These are phyloP conservation scores for Passalora sequoiae DNA, from an alignment of 2,329 filamentous ascomycete genomes.

Conservation along the genomic window DNA sequence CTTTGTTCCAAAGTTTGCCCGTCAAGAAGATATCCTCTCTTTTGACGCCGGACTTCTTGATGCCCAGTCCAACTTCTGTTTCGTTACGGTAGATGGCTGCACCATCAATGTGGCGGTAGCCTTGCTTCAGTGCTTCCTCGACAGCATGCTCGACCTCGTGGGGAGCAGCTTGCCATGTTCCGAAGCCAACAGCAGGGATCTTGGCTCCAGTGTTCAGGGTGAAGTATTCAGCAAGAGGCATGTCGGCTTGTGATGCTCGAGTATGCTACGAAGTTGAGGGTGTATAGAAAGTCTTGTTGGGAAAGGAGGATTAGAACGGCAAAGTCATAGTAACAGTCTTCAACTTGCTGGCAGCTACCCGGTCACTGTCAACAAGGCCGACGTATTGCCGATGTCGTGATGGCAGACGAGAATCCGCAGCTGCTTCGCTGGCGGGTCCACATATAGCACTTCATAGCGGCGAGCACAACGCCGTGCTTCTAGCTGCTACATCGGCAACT, in stretches of 20 bases:
- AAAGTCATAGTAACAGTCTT: no score
- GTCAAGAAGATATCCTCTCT: slow-evolving; percentile 39
- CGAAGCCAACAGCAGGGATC: slow-evolving; percentile 38
- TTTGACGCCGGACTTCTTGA: slow-evolving; percentile 25
- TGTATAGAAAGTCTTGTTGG: no score
- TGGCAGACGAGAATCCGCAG: slow-evolving; percentile 5
- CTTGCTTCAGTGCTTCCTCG: slow-evolving; percentile 34
- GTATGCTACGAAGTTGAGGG: not conserved
- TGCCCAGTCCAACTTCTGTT: slow-evolving; percentile 26
- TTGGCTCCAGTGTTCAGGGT: slow-evolving; percentile 37
- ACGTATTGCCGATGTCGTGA: slow-evolving; percentile 17
- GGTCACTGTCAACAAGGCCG: slow-evolving; percentile 5
- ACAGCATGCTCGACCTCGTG: slow-evolving; percentile 28
- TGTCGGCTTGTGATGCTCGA: not conserved
- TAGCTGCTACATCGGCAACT: no score
- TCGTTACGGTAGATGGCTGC: slow-evolving; percentile 35
- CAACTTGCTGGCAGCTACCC: slow-evolving; percentile 14
- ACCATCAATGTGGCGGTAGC: slow-evolving; percentile 38
- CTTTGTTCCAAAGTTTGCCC: slow-evolving; percentile 59
- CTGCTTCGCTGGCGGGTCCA: no score
- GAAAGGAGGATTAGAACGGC: no score
- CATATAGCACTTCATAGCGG: no score
- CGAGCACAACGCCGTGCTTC: no score
- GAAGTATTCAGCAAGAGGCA: slow-evolving; percentile 25
- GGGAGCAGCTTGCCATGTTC: slow-evolving; percentile 36